A percentile compares a stretch with the other conserved stretches of the same genome.
These are phyloP conservation scores for Escovopsis sp. DNA, from an alignment of 2,329 filamentous ascomycete genomes.

Conservation along the genomic window DNA sequence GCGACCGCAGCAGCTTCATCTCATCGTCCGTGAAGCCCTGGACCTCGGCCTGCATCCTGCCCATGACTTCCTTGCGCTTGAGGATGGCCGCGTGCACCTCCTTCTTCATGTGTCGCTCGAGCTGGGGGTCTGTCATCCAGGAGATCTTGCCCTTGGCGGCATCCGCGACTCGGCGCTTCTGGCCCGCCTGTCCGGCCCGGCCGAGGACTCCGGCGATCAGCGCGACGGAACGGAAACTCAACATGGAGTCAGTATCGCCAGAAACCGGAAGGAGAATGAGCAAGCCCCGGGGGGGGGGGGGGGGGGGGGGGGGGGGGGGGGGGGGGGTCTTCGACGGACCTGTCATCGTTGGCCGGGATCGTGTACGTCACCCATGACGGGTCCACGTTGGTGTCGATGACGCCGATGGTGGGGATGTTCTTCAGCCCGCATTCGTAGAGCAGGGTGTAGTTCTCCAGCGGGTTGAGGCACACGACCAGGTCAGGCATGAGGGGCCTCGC, in stretches of 20 bases:
- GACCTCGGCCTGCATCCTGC: conserved; percentile 19
- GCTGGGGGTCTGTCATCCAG: conserved; percentile 38
- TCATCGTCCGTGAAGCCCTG: conserved; percentile 25
- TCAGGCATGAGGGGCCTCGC: conserved; percentile 65
- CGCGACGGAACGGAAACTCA: conserved; percentile 63
- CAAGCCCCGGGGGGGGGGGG: too few species aligned
- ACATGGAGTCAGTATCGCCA: background rate
- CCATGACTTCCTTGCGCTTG: conserved; percentile 23
- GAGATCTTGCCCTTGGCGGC: conserved; percentile 49
- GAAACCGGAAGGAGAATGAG: background rate
- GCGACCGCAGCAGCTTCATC: conserved; percentile 17
- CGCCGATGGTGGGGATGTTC: conserved; percentile 83
- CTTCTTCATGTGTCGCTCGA: conserved; percentile 24
- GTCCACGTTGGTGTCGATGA: conserved; percentile 88
- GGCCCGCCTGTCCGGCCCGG: conserved; percentile 66
- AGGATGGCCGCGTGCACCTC: conserved; percentile 16
- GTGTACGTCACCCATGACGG: conserved; percentile 92
- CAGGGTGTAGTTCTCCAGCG: conserved; percentile 78
- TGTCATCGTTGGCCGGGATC: conserved; percentile 94
- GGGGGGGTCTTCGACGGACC: conserved; percentile 34
- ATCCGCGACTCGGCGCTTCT: conserved; percentile 47
- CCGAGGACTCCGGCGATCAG: conserved; percentile 78
- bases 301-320: too few species aligned
- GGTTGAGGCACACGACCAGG: conserved; percentile 84
- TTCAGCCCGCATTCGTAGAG: conserved; percentile 82